Evolutionary conservation across 2,329 filamentous ascomycete species (phyloP).

Genomic region (Cladosporium sp.): DNA sequence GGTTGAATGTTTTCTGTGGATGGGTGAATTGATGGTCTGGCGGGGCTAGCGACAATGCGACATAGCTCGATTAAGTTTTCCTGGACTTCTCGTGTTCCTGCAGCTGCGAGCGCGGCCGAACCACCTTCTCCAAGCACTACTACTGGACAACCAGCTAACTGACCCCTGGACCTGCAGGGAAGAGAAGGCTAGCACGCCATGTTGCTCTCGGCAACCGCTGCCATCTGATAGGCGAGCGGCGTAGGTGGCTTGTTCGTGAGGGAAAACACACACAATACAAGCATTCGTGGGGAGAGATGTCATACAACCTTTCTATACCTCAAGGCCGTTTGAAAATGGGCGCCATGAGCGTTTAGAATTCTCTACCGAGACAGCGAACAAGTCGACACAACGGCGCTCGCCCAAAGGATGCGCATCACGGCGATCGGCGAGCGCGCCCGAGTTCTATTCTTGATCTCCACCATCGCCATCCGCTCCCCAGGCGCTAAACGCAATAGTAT

Average conservation of each 20-base stretch:
- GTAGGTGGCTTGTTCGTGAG: not conserved
- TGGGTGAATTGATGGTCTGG: too few relatives aligned
- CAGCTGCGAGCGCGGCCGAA: not conserved
- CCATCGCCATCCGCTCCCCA: not conserved
- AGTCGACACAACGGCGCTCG: not conserved
- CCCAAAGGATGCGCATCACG: not conserved
- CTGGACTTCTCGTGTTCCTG: conserved; percentile 9
- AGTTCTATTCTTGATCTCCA: conserved; percentile 6
- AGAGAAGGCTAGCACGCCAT: not conserved
- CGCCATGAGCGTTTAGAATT: not conserved
- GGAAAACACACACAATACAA: not conserved
- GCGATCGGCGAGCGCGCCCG: conserved; percentile 5
- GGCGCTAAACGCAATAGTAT: not conserved
- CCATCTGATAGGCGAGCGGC: not conserved
- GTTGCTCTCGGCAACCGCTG: conserved; percentile 9
- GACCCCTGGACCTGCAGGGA: conserved; percentile 6
- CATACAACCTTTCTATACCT: not conserved
- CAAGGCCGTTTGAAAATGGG: not conserved
- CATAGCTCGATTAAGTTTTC: not conserved
- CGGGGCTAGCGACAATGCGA: not conserved
- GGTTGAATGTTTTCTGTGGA: too few relatives aligned
- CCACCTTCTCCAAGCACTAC: not conserved
- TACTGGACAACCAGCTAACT: not conserved
- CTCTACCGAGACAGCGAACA: not conserved
- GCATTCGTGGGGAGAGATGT: not conserved